Evolutionary conservation across 805 yeast species (phyloP).

Genomic region (Cyberlindnera bimundalis): DNA sequence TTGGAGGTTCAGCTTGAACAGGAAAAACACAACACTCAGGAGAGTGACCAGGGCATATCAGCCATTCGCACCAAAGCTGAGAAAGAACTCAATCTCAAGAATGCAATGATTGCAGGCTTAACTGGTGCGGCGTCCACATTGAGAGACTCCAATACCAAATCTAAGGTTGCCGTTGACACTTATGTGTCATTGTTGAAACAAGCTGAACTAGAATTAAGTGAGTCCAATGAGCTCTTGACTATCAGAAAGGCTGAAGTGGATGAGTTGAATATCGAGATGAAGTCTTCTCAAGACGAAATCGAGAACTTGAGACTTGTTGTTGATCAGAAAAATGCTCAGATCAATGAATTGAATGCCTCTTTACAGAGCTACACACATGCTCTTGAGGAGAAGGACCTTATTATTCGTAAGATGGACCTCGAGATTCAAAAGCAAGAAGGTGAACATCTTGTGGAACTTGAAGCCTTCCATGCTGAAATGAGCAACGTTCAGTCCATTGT

Average conservation of each 20-base stretch:
- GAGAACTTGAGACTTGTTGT: slow-evolving; percentile 4
- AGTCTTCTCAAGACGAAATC: slow-evolving; percentile 5
- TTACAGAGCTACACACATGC: slow-evolving; percentile 12
- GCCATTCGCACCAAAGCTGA: neutral
- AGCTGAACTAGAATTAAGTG: slow-evolving; percentile 7
- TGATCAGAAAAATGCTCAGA: slow-evolving; percentile 12
- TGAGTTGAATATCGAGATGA: slow-evolving; percentile 24
- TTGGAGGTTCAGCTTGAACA: slow-evolving; percentile 2
- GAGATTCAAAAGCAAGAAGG: slow-evolving; percentile 33
- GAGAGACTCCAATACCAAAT: neutral
- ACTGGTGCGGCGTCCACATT: slow-evolving; percentile 15
- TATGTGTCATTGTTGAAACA: neutral
- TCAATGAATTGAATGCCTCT: slow-evolving; percentile 8
- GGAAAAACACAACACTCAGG: slow-evolving; percentile 1
- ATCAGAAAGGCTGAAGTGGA: slow-evolving; percentile 29
- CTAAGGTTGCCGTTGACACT: neutral
- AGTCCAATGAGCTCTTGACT: slow-evolving; percentile 19
- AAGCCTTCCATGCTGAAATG: slow-evolving; percentile 33
- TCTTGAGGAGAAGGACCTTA: slow-evolving; percentile 21
- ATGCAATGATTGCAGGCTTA: slow-evolving; percentile 12
- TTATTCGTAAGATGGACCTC: slow-evolving; percentile 29
- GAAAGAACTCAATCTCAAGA: slow-evolving; percentile 12
- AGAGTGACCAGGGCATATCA: neutral
- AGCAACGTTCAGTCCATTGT: slow-evolving; percentile 31
- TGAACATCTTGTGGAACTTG: slow-evolving; percentile 36